phyloP scores from a whole-genome alignment of 148 eudicot genomes.

The Polygonum maritimum region DNA sequence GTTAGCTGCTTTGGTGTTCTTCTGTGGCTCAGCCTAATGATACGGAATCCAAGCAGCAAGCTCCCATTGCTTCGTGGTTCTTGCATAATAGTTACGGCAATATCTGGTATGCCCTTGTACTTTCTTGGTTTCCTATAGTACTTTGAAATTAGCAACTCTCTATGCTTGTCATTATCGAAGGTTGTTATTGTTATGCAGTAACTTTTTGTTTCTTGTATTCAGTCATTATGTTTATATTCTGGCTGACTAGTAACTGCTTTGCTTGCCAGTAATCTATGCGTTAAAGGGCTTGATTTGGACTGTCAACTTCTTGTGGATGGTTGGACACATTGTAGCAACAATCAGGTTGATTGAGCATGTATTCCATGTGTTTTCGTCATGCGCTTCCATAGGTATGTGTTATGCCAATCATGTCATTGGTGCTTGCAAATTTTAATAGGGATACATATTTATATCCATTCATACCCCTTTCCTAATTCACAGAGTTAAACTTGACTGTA shows the following conservation, averaged over 20 bases:
- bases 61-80: conserved; percentile 2
- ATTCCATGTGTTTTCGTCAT: conserved; percentile 64
- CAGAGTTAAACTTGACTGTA: neutral
- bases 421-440: neutral
- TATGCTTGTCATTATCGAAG: neutral
- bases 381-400: conserved; percentile 80
- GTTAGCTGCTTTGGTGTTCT: conserved; percentile 62
- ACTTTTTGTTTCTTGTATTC: neutral
- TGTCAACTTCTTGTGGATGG: conserved; percentile 44
- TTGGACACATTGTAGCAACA: conserved; percentile 60
- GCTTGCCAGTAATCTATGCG: neutral
- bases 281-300: conserved; percentile 33
- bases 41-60: conserved; percentile 20
- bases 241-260: neutral
- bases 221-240: neutral
- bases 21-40: conserved; percentile 29
- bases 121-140: conserved; percentile 19
- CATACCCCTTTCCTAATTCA: neutral
- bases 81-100: conserved; percentile 19
- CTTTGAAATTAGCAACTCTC: conserved; percentile 31
- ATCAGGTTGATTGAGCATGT: conserved; percentile 63
- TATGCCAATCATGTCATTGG: neutral
- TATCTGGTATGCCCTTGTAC: conserved; percentile 28
- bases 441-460: conserved; percentile 6
- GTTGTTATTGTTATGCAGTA: neutral